Evolutionary conservation across 768 basidiomycete genomes (phyloP).

Genomic region (Amanita molliuscula): DNA sequence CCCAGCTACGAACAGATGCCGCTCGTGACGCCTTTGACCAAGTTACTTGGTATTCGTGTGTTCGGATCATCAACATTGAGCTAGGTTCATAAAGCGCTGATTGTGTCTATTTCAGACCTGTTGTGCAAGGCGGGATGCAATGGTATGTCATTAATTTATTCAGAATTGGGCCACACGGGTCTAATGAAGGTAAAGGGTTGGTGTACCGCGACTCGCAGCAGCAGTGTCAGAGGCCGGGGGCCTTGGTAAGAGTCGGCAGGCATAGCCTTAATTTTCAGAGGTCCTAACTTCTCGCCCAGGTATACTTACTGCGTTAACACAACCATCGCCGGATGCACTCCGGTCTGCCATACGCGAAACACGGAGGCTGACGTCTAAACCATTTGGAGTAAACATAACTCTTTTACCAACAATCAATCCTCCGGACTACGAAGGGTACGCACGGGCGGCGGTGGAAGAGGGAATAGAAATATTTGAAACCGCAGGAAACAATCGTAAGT

Average conservation of each 20-base stretch:
- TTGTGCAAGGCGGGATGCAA: conserved; percentile 89
- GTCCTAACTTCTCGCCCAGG: conserved; percentile 27
- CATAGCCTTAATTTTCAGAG: not conserved
- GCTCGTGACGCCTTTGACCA: conserved; percentile 48
- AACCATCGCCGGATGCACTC: conserved; percentile 76
- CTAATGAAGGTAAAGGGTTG: conserved; percentile 45
- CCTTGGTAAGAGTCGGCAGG: conserved; percentile 42
- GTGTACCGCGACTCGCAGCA: conserved; percentile 60
- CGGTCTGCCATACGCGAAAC: conserved; percentile 76
- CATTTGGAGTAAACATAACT: conserved; percentile 82
- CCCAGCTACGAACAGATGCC: not conserved
- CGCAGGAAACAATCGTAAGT: conserved; percentile 81
- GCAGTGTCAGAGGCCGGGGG: conserved; percentile 81
- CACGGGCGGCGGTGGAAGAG: conserved; percentile 74
- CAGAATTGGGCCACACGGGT: not conserved
- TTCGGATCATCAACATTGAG: conserved; percentile 20
- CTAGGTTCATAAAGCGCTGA: not conserved
- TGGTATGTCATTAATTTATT: conserved; percentile 39
- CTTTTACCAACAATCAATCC: conserved; percentile 85
- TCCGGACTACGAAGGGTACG: conserved; percentile 83
- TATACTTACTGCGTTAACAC: conserved; percentile 80
- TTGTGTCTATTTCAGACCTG: conserved; percentile 36
- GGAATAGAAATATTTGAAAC: conserved; percentile 89
- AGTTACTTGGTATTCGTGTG: conserved; percentile 58
- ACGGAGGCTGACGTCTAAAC: conserved; percentile 53